These are phyloP conservation scores for Piper betle DNA, from an alignment of 164 flowering plant species.

Conservation along the genomic window DNA sequence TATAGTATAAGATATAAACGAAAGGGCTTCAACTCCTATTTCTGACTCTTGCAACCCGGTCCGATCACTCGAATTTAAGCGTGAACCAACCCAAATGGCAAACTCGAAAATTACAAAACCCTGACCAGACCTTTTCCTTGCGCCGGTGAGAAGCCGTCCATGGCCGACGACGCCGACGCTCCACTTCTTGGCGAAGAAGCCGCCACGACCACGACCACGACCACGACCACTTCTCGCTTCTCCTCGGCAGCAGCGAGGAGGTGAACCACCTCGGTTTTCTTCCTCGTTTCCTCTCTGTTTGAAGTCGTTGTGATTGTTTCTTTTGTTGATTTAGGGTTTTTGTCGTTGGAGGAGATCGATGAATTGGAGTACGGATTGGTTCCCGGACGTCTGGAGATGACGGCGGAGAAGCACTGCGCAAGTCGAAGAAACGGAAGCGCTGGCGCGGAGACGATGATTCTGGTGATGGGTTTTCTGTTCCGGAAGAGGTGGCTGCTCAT, in stretches of 20 bases:
- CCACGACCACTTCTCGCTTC: constrained; percentile 36
- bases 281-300: neutral
- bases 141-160: neutral
- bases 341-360: constrained; percentile 84
- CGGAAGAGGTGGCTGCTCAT: neutral
- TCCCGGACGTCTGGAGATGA: constrained; percentile 20
- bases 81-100: too few species aligned
- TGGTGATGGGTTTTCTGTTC: constrained; percentile 3
- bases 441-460: constrained; percentile 6
- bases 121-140: neutral
- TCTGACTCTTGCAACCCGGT: too few species aligned
- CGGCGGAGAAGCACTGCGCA: constrained; percentile 1
- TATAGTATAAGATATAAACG: neutral
- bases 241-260: constrained; percentile 45
- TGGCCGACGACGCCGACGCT: constrained; percentile 10
- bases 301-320: neutral
- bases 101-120: too few species aligned
- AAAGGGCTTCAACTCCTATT: neutral
- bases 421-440: constrained; percentile 19
- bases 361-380: constrained; percentile 38
- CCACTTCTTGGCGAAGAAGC: constrained; percentile 1
- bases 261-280: constrained; percentile 10
- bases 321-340: constrained; percentile 34
- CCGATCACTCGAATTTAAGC: too few species aligned
- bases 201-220: constrained; percentile 14